A percentile compares a stretch with the other conserved stretches of the same genome.
Conservation (phyloP, 169 alveolate species). For the Eimeria zaria region DNA sequence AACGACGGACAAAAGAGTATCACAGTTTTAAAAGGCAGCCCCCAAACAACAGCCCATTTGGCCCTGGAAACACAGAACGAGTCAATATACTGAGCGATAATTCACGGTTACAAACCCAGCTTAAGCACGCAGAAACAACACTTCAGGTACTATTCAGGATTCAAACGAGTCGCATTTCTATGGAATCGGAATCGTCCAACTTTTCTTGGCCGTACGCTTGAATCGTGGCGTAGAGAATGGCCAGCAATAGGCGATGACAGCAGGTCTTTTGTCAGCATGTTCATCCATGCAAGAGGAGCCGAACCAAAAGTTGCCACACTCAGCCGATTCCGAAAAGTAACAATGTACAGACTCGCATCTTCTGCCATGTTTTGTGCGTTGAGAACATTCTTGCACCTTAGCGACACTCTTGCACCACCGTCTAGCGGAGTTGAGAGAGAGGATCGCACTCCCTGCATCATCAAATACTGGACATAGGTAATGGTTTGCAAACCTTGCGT, state of each 20-base stretch:
- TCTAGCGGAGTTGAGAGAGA: neutral
- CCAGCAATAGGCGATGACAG: neutral
- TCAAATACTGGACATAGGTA: neutral
- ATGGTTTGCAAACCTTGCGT: neutral
- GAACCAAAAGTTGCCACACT: neutral
- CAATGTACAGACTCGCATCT: neutral
- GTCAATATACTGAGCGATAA: too few relatives aligned
- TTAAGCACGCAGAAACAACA: neutral
- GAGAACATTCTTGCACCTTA: neutral
- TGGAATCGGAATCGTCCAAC: neutral
- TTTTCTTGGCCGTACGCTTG: neutral
- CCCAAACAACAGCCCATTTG: neutral
- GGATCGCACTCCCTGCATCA: neutral
- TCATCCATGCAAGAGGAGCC: neutral
- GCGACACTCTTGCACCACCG: too few relatives aligned
- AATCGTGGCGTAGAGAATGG: neutral
- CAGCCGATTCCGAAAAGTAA: neutral
- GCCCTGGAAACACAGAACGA: neutral
- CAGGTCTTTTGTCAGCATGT: neutral
- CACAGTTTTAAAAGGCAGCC: neutral
- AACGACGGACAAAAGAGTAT: neutral
- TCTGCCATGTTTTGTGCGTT: neutral
- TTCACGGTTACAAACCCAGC: too few relatives aligned
- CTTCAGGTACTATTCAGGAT: neutral
- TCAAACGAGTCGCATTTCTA: neutral